Conservation (phyloP, 108 stramenopile species). For the Chaetoceros muelleri region DNA sequence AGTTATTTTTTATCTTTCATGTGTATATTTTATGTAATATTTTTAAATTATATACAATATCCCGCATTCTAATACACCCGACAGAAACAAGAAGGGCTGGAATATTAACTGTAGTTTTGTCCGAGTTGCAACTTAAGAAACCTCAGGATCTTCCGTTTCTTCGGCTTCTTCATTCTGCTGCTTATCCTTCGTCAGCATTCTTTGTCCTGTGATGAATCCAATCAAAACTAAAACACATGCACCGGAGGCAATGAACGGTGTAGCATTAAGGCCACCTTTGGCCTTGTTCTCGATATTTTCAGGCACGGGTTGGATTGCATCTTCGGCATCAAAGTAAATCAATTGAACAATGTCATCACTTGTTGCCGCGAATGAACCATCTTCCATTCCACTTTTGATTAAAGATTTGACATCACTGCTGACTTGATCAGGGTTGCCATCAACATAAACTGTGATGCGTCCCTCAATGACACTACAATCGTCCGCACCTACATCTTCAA, state of each 20-base stretch:
- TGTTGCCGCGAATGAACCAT: neutral
- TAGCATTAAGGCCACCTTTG: neutral
- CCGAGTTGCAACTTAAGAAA: too few relatives aligned
- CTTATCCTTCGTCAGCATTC: neutral
- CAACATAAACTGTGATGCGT: neutral
- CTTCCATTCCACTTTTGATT: neutral
- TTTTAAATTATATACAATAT: too few relatives aligned
- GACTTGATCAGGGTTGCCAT: neutral
- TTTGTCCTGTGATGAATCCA: neutral
- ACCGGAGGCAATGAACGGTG: neutral
- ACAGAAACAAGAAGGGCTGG: too few relatives aligned
- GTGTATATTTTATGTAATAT: too few relatives aligned
- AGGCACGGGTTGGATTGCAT: neutral
- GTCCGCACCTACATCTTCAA: neutral
- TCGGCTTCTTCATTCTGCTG: neutral
- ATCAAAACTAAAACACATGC: neutral
- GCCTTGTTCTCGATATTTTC: neutral
- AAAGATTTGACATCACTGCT: neutral
- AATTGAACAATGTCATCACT: neutral
- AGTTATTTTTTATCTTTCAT: too few relatives aligned
- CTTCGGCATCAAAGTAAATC: neutral
- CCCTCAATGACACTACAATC: neutral
- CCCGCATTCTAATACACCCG: too few relatives aligned
- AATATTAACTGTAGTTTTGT: too few relatives aligned
- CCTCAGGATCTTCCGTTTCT: neutral